phyloP scores from a whole-genome alignment of 2,329 filamentous ascomycete species.

The Penicillium sp. region DNA sequence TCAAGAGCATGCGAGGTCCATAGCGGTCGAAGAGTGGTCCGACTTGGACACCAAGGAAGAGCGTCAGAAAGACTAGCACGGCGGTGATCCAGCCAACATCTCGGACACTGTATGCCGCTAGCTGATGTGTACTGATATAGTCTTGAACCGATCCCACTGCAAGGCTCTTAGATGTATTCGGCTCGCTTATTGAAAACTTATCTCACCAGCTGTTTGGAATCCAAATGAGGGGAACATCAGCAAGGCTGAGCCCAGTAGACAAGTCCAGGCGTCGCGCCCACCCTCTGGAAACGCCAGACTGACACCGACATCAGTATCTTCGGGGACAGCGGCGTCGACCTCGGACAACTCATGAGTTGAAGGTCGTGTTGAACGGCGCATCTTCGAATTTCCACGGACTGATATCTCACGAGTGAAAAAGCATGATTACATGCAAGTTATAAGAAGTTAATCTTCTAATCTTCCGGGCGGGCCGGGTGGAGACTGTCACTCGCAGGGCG shows the following conservation, averaged over 20 bases:
- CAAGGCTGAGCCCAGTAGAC: slow-evolving; percentile 43
- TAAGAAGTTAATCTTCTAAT: not conserved
- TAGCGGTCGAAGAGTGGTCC: slow-evolving; percentile 58
- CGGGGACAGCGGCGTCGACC: slow-evolving; percentile 8
- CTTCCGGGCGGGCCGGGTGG: not conserved
- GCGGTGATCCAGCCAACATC: slow-evolving; percentile 60
- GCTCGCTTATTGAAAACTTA: not conserved
- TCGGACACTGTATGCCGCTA: slow-evolving; percentile 49
- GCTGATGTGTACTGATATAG: slow-evolving; percentile 54
- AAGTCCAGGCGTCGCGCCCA: slow-evolving; percentile 43
- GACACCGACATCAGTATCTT: slow-evolving; percentile 20
- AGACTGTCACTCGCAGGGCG: slow-evolving; percentile 21
- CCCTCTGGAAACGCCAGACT: slow-evolving; percentile 39
- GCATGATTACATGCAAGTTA: not conserved
- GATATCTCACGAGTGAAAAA: not conserved
- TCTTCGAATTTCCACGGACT: not conserved
- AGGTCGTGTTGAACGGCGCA: slow-evolving; percentile 9
- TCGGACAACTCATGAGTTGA: slow-evolving; percentile 15
- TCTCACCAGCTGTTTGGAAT: slow-evolving; percentile 50
- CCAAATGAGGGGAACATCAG: slow-evolving; percentile 52
- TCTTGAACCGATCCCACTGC: slow-evolving; percentile 57
- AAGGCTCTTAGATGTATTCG: not conserved
- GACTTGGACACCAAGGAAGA: slow-evolving; percentile 56
- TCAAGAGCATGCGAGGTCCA: slow-evolving; percentile 51
- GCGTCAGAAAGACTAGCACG: slow-evolving; percentile 53